A percentile compares a stretch with the other conserved stretches of the same genome.
phyloP scores from a whole-genome alignment of 805 yeast genomes.

The Starmerella etchellsii region DNA sequence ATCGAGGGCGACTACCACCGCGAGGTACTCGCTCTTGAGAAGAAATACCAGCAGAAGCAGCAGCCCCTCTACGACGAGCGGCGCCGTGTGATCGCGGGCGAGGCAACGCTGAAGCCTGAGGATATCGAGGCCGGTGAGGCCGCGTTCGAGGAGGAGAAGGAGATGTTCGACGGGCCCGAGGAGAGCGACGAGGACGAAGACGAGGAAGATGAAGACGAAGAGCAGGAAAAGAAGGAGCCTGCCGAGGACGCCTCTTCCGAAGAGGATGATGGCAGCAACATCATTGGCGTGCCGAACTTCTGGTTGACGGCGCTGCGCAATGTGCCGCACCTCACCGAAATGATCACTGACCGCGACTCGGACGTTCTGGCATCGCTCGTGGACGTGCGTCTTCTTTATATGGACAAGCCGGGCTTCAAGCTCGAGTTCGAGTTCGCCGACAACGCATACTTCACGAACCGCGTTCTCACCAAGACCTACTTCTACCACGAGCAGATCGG shows the following conservation, averaged over 20 bases:
- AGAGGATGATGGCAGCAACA: conserved; percentile 31
- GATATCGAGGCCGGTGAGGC: conserved; percentile 71
- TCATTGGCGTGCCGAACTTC: conserved; percentile 79
- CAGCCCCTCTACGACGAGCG: conserved; percentile 67
- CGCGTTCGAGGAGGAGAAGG: conserved; percentile 44
- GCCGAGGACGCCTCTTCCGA: conserved; percentile 31
- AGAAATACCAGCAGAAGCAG: conserved; percentile 58
- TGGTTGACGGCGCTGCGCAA: conserved; percentile 95
- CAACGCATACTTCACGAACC: conserved; percentile 69
- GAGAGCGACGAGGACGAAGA: conserved; percentile 32
- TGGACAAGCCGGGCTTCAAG: conserved; percentile 74
- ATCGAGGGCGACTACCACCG: conserved; percentile 85
- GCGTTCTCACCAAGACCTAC: conserved; percentile 66
- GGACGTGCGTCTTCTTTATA: conserved; percentile 67
- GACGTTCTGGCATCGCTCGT: conserved; percentile 59
- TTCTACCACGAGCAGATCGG: conserved; percentile 90
- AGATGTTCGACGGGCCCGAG: conserved; percentile 32
- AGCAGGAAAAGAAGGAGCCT: conserved; percentile 36
- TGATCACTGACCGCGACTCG: conserved; percentile 79
- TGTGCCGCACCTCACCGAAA: conserved; percentile 64
- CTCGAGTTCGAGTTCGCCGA: conserved; percentile 66
- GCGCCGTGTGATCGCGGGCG: conserved; percentile 57
- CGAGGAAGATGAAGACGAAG: conserved; percentile 24
- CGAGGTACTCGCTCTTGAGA: conserved; percentile 76
- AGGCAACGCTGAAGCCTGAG: conserved; percentile 56